Evolutionary conservation across 2,329 filamentous ascomycete genomes (phyloP).

Genomic region (Pezicula rhizophila): DNA sequence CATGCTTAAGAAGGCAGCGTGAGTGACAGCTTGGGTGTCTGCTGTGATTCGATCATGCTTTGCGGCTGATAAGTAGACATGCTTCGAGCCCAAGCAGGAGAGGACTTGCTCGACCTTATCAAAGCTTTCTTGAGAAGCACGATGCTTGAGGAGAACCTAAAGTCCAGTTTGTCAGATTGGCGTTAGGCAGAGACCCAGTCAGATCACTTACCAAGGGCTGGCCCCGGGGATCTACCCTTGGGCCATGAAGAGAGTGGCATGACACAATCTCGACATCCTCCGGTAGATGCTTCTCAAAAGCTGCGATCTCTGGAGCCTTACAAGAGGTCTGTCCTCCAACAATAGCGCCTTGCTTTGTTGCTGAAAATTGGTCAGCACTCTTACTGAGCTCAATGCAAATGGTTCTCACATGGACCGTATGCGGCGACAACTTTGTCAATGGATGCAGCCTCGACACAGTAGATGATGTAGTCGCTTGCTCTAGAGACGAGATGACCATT

Average conservation of each 20-base stretch:
- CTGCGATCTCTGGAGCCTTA: conserved; percentile 91
- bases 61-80: conserved; percentile 78
- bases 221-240: conserved; percentile 77
- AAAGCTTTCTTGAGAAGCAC: conserved; percentile 71
- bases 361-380: conserved; percentile 39
- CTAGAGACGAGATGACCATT: conserved; percentile 96
- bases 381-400: conserved; percentile 2
- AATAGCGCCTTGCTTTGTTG: conserved; percentile 90
- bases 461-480: conserved; percentile 97
- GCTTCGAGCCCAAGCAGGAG: conserved; percentile 75
- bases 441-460: conserved; percentile 90
- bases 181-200: neutral
- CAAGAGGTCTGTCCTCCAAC: conserved; percentile 97
- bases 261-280: conserved; percentile 87
- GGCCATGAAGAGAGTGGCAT: conserved; percentile 93
- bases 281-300: conserved; percentile 86
- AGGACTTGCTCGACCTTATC: conserved; percentile 75
- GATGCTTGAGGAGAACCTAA: conserved; percentile 81
- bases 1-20: conserved; percentile 96
- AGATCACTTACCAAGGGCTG: conserved; percentile 67
- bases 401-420: conserved; percentile 80
- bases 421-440: conserved; percentile 82
- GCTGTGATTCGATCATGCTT: conserved; percentile 96
- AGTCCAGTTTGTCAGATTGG: conserved; percentile 1
- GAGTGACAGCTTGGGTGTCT: conserved; percentile 95